Evolutionary conservation across 2,329 filamentous ascomycete species (phyloP), one percentile per base, ranked within the genome.

Genomic region (Cladosporium sp.): DNA sequence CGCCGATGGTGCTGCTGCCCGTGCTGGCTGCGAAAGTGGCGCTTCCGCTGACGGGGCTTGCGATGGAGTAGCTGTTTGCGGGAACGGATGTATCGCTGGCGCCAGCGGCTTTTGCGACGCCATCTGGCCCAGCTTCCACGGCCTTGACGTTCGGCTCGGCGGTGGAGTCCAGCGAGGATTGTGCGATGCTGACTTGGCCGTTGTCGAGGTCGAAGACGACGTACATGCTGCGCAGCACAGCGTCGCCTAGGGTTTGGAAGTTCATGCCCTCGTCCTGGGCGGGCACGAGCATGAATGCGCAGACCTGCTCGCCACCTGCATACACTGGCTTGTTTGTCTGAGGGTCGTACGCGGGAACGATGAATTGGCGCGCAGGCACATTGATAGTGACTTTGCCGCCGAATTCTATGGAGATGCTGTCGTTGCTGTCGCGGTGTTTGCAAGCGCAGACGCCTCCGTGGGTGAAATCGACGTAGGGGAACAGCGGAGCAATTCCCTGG

Each of bases 201-300:
- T 77, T 75, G 67, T 77, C 75, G 50, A 77, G 73, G 60, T 77
- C 75, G 62, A 73, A 77, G 62, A 77, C 74, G 46, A 76, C 71
- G 65, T 77, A 77, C 71, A 76, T 75, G 57, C 70, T 71, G 12
- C 73, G 65, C 12, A 77, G 67, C 26, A 77, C 62, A 14, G 75
- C 73, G 64, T 76, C 74, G 11, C 74, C 75, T 1, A 76, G 64
- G 11, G 71, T 73, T 8, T 68, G 64, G 59, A 73, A 73, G 12
- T 66, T 65, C 52, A 66, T 55, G 11, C 61, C 67, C 29, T 59
- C 56, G 31, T 44, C 12, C 5, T 49, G 16, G 4, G 66, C 62
- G 7, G 72, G 68, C 6, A 66, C 59, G 33, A 76, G 66, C 56
- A 75, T 68, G 68, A 75, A 73, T 0, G 68, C 61, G 56, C 75